Base-by-base conservation (phyloP, 2,329 filamentous ascomycete species). In the Fusarium illudens region DNA sequence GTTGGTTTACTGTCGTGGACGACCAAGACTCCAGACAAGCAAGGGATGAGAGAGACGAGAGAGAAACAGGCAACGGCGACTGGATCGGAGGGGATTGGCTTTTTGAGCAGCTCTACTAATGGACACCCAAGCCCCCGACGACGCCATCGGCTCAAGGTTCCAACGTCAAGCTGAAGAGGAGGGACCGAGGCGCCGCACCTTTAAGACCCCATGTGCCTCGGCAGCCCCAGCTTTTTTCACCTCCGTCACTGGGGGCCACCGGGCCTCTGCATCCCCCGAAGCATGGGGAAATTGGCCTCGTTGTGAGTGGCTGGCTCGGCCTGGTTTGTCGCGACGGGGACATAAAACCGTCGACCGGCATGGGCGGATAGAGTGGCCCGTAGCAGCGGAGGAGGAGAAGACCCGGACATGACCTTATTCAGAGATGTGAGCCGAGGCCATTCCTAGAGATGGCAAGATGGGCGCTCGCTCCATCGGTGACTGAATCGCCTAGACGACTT, bases 141-240 rank as follows among this genome's bases (percentile, higher is more conserved):
- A 65, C 63, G 67, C 67, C 60, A 65, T 57, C 30, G 51, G 46
- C 44, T 30, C 29, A 50, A 50, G 27, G 44, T 57, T 37, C 29
- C 32, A 48, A 51, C 27, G 54, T 53, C 32, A 59, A 44, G 50
- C 34, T 44, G 56, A 55, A 49, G 60, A 59, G 49, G 37, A 68
- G 52, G 62, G 65, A 65, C 71, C 71, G 71, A 73, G 71, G 71
- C 70, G 70, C 51, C 53, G 63, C 63, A 44, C 64, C 42, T 49
- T 34, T 46, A 55, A 55, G n/a, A 56, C 44, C 52, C 65, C 69
- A 65, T 69, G 71, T 69, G 70, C 72, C 72, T 74, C 72, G 72
- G 72, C 70, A 74, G 72, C 72, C 70, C 72, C 72, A 74, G 71
- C 68, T 73, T 74, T 73, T 33, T 61, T 56, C 29, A 19, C 22